Base-by-base conservation (phyloP, 139 green algal genomes). In the Chlorella sp. region DNA sequence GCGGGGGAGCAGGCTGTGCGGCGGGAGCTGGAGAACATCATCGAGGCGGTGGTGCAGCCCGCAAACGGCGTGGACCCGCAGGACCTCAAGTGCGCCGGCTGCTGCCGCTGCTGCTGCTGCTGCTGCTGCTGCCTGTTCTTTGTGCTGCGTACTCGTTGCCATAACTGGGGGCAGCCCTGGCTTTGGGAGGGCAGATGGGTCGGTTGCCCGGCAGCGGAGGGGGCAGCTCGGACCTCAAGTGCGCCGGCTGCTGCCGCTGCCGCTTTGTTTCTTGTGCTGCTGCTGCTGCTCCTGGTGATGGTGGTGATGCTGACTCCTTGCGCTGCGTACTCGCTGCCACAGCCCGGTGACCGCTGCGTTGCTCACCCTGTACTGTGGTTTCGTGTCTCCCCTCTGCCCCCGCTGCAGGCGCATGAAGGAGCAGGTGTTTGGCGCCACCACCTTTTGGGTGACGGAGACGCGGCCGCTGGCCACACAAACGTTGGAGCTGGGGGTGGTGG, bases 381-480 rank as follows among this genome's bases (percentile, higher is more conserved):
- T 2, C 12, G 6, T 15, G 25, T 7, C 3, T 38, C 12, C 26
- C 4, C 28, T 16, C 71, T 21, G 13, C 38, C 28, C 23, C 1
- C 28, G 28, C 60, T n/a, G 60, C 36, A 92, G 92, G 79, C 65
- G 84, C 38, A 86, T 97, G 39, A 94, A 94, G 74, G 92, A 96
- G 39, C 78, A 91, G 28, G 91, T 94, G 39, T 98, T 98, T 92
- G 92, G 93, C 16, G 91, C 91, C 3, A 90, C 87, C 34, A 92
- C 87, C 18, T 98, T 97, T 82, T 98, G 93, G 92, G 92, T 98
- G 12, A 98, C 95, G 2, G 95, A 96, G 70, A 95, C 91, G 23
- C 78, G 60, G 39, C 76, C 60, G 36, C 60, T 82, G 60, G 84
- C 87, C 25, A 82, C 87, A 55, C 70, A 79, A 30, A 80, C 76